phyloP scores from a whole-genome alignment of 306 rosid genomes.

The Lathyrus aphaca region DNA sequence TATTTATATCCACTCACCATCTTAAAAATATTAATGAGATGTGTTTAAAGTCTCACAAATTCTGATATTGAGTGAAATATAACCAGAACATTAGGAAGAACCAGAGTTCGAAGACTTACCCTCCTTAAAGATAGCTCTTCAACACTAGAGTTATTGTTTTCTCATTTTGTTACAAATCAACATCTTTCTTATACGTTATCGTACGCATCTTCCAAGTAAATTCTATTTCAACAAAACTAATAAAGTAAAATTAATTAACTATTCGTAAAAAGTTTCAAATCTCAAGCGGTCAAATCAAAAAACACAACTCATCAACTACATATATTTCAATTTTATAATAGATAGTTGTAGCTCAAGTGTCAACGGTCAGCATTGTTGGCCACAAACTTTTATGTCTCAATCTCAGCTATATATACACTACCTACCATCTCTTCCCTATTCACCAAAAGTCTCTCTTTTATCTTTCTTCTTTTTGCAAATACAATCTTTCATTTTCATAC shows the following conservation, averaged over 20 bases:
- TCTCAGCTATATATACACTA: neutral
- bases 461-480: constrained; percentile 9
- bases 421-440: constrained; percentile 1
- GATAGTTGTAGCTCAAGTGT: constrained; percentile 42
- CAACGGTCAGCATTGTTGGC: constrained; percentile 89
- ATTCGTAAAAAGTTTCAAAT: constrained; percentile 13
- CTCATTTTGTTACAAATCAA: neutral
- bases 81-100: too few relatives aligned
- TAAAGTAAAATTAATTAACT: neutral
- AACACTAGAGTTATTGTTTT: neutral
- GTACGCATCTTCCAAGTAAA: constrained; percentile 14
- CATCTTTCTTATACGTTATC: constrained; percentile 1
- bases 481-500: neutral
- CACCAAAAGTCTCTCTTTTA: neutral
- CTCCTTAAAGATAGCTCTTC: neutral
- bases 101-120: too few relatives aligned
- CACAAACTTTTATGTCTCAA: constrained; percentile 6
- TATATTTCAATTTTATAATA: constrained; percentile 5
- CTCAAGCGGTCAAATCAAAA: constrained; percentile 41
- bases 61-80: too few relatives aligned
- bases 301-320: constrained; percentile 25
- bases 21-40: too few relatives aligned
- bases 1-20: too few relatives aligned
- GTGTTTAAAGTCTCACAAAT: too few relatives aligned
- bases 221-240: neutral